Conservation (phyloP, 2,329 filamentous ascomycete species). For the Beauveria pseudobassiana region DNA sequence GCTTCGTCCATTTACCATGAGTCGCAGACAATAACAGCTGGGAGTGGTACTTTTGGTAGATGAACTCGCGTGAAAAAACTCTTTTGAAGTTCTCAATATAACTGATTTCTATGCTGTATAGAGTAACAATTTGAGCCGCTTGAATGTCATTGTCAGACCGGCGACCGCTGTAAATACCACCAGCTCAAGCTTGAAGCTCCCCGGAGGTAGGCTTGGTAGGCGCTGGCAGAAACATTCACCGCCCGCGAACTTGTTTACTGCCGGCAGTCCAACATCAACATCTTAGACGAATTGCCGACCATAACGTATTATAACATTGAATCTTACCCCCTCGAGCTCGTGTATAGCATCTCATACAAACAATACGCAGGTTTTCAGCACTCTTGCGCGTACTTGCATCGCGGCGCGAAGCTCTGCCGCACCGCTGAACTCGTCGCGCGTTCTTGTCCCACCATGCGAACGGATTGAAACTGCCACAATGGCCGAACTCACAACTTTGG, state of each 20-base stretch:
- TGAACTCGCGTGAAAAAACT: too few species aligned
- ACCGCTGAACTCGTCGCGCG: constrained; percentile 4
- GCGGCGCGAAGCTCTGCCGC: not conserved
- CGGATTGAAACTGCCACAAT: constrained; percentile 45
- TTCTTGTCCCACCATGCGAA: constrained; percentile 33
- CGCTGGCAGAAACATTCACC: constrained; percentile 28
- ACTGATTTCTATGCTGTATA: too few species aligned
- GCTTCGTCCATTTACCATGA: too few species aligned
- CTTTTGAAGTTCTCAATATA: too few species aligned
- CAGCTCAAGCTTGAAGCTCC: not conserved
- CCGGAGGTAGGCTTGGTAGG: not conserved
- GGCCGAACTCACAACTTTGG: constrained; percentile 66
- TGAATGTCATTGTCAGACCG: too few species aligned
- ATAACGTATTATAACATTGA: not conserved
- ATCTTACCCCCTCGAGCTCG: not conserved
- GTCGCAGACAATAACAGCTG: too few species aligned
- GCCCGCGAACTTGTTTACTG: constrained; percentile 22
- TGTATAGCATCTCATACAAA: not conserved
- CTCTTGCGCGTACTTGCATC: not conserved
- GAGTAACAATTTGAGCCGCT: too few species aligned
- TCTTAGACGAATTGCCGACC: not conserved
- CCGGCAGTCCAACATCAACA: constrained; percentile 3
- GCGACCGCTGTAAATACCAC: too few species aligned
- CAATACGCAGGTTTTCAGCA: not conserved
- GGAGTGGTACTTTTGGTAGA: too few species aligned